Percentiles rank a stretch among this genome's conserved stretches.
Conservation (phyloP, 441 rosid genomes). For the Bruguiera hainesii region DNA sequence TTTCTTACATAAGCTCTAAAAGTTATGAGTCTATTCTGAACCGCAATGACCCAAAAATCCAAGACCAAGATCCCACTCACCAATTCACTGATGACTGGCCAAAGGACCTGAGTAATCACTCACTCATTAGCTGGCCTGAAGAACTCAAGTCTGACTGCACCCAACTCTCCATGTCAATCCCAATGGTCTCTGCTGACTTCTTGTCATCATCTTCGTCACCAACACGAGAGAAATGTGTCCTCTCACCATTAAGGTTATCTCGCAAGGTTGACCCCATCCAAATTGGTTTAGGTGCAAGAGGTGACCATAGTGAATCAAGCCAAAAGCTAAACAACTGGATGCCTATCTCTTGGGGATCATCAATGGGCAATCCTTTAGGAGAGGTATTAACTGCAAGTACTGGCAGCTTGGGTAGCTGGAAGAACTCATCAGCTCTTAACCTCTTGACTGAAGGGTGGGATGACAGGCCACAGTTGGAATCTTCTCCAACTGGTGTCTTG, state of each 20-base stretch:
- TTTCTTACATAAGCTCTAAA: constrained; percentile 25
- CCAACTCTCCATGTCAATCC: constrained; percentile 77
- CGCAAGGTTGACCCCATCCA: constrained; percentile 37
- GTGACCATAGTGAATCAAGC: constrained; percentile 20
- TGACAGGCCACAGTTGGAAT: constrained; percentile 37
- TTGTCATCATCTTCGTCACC: constrained; percentile 50
- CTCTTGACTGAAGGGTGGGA: constrained; percentile 43
- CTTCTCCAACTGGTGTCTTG: constrained; percentile 56
- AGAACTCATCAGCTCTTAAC: constrained; percentile 35
- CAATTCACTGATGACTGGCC: constrained; percentile 49
- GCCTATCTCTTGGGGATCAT: constrained; percentile 39
- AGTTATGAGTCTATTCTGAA: constrained; percentile 35
- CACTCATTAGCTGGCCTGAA: constrained; percentile 51
- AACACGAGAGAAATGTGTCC: constrained; percentile 32
- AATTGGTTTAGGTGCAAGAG: constrained; percentile 24
- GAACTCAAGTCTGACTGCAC: constrained; percentile 64
- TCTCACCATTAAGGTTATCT: constrained; percentile 47
- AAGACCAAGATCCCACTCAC: constrained; percentile 34
- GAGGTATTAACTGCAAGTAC: constrained; percentile 40
- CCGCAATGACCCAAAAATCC: constrained; percentile 38
- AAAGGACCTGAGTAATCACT: constrained; percentile 34
- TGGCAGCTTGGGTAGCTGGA: constrained; percentile 26
- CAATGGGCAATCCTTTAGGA: constrained; percentile 58
- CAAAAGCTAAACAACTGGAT: constrained; percentile 37
- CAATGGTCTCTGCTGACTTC: constrained; percentile 43